phyloP scores from a whole-genome alignment of 2,329 filamentous ascomycete species.

The Emmonsiellopsis sp. region DNA sequence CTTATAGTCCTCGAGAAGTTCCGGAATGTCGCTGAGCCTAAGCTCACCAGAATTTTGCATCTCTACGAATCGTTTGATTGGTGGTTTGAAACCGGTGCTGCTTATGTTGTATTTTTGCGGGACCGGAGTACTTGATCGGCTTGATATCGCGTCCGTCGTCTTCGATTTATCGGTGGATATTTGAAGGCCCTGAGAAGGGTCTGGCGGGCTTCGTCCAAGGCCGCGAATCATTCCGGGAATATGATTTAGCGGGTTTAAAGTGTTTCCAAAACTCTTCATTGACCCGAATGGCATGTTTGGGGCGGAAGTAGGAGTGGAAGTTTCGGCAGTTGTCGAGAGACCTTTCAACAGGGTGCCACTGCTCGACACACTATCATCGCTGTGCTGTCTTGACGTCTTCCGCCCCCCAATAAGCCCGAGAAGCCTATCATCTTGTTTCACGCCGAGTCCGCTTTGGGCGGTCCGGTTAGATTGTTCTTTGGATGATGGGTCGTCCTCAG shows the following conservation, averaged over 20 bases:
- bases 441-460: slow-evolving; percentile 25
- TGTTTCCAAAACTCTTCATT: slow-evolving; percentile 70
- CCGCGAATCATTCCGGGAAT: slow-evolving; percentile 69
- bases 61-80: slow-evolving; percentile 65
- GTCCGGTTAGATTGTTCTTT: slow-evolving; percentile 32
- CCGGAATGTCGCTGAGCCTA: slow-evolving; percentile 62
- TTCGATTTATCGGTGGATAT: slow-evolving; percentile 33
- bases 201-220: slow-evolving; percentile 48
- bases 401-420: slow-evolving; percentile 64
- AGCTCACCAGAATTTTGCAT: slow-evolving; percentile 61
- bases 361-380: background rate
- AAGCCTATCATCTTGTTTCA: slow-evolving; percentile 54
- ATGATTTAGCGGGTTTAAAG: slow-evolving; percentile 73
- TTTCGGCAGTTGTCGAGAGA: slow-evolving; percentile 1
- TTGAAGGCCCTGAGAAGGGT: slow-evolving; percentile 23
- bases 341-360: background rate
- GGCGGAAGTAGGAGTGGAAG: slow-evolving; percentile 19
- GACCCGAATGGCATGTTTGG: slow-evolving; percentile 64
- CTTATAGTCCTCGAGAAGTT: slow-evolving; percentile 65
- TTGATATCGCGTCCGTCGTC: slow-evolving; percentile 36
- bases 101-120: slow-evolving; percentile 28
- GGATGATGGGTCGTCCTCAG: slow-evolving; percentile 45
- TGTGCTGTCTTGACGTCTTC: slow-evolving; percentile 33
- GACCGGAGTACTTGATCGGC: slow-evolving; percentile 38
- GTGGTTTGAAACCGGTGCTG: slow-evolving; percentile 35